Percentiles rank a stretch among this genome's conserved stretches.
Evolutionary conservation across 2,329 filamentous ascomycete genomes (phyloP).

Genomic region (Ceratocystis albifundus): DNA sequence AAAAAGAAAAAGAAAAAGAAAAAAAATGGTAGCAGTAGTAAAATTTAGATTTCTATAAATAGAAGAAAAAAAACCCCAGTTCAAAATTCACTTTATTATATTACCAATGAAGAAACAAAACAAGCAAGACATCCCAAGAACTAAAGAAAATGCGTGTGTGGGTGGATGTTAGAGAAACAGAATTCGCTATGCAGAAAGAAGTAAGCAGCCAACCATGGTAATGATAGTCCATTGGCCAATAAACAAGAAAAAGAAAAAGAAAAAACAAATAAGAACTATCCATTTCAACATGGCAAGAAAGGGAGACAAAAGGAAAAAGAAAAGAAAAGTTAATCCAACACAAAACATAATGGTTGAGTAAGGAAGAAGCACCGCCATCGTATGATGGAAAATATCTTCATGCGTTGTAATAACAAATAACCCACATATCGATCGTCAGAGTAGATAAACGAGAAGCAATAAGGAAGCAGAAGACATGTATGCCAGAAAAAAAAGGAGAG

Average conservation of each 20-base stretch:
- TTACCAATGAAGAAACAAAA: background rate
- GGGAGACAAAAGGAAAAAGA: background rate
- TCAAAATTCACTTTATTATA: background rate
- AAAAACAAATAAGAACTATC: background rate
- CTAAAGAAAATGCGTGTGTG: background rate
- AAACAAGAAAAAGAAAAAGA: background rate
- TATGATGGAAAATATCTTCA: background rate
- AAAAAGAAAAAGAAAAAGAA: no score
- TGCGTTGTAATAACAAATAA: slow-evolving; percentile 15
- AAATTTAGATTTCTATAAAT: background rate
- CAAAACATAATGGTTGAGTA: background rate
- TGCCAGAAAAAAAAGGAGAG: background rate
- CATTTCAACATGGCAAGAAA: background rate
- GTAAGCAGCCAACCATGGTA: background rate
- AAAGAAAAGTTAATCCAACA: slow-evolving; percentile 4
- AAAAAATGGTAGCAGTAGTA: no score
- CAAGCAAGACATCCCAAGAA: background rate
- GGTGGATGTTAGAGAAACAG: background rate
- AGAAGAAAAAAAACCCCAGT: background rate
- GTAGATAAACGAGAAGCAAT: slow-evolving; percentile 17
- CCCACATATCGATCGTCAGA: slow-evolving; percentile 16
- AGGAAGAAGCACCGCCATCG: slow-evolving; percentile 4
- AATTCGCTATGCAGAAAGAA: slow-evolving; percentile 9
- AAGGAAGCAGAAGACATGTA: background rate
- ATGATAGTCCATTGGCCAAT: no score